Evolutionary conservation across 345 rosid species (phyloP).

Genomic region (Dovyalis caffra): DNA sequence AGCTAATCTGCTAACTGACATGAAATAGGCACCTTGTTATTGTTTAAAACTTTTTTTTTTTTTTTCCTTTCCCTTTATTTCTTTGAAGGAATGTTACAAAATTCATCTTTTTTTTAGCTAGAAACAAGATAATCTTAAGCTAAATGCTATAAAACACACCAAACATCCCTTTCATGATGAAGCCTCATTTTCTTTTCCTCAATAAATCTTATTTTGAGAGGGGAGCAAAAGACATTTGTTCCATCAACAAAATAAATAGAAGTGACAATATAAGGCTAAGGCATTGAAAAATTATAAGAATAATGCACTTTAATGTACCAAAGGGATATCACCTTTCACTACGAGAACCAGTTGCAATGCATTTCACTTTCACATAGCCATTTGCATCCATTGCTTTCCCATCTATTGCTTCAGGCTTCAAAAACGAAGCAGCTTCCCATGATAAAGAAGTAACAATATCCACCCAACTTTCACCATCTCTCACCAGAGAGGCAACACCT

Average conservation of each 20-base stretch:
- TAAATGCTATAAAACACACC: neutral
- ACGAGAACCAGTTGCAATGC: slow-evolving; percentile 81
- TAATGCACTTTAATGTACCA: neutral
- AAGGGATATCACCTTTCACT: slow-evolving; percentile 51
- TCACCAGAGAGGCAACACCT: slow-evolving; percentile 36
- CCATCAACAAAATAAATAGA: too few species aligned
- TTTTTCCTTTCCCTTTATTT: too few species aligned
- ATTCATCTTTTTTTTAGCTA: neutral
- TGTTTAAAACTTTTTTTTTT: too few species aligned
- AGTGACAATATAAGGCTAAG: neutral
- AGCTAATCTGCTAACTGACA: neutral
- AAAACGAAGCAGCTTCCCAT: slow-evolving; percentile 83
- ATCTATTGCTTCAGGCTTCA: slow-evolving; percentile 60
- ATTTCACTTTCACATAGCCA: slow-evolving; percentile 79
- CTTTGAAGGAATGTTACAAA: neutral
- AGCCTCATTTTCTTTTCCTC: neutral
- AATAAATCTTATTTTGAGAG: neutral
- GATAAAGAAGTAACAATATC: slow-evolving; percentile 69
- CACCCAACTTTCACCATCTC: slow-evolving; percentile 60
- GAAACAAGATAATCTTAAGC: neutral
- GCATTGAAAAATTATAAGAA: neutral
- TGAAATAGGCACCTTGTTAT: too few species aligned
- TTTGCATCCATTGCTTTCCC: slow-evolving; percentile 60
- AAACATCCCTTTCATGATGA: neutral
- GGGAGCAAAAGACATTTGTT: too few species aligned